Base-by-base conservation (phyloP, 2,329 filamentous ascomycete genomes). In the Penicillium decumbens region DNA sequence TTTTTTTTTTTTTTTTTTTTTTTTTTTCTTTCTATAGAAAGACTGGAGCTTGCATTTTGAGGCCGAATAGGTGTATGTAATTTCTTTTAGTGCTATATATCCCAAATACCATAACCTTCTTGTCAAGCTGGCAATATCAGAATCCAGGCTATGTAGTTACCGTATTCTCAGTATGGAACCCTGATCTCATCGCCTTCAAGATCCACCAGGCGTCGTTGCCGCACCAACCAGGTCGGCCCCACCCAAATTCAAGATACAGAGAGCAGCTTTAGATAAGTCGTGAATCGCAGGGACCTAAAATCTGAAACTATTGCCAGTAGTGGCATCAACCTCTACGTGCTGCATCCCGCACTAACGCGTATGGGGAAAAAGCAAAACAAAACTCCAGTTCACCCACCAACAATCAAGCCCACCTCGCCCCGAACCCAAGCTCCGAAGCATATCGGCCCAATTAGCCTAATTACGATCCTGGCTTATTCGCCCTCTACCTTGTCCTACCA, bases 291-390 rank as follows among this genome's bases (percentile, higher is more conserved):
- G 37, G 18, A 2, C 18, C 23, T 8, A 24, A 18, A 24, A 24
- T 23, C 18, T 5, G 1, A 25, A 12, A 23, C 7, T 25, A 39
- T 43, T 32, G 42, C 33, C 18, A 37, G 33, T 4, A 20, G 15
- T 37, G 33, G 18, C 33, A 10, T 10, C 28, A 29, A 23, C 8
- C 15, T 2, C 5, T 23, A 35, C 35, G 42, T 41, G 37, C 29
- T 32, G 23, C 41, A 8, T 35, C 27, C 33, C 39, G 23, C 46
- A 51, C 52, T 57, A 53, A 53, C 47, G 47, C 53, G 46, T 41
- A 57, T 51, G 45, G 45, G 58, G 56, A 35, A 58, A 60, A 58
- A 58, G 30, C 53, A 59, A 58, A 61, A 61, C 58, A 49, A 54
- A 55, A 49, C 24, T 49, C 42, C 43, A 5, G 15, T 44, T 46